Base-by-base conservation (phyloP, 805 yeast genomes). In the Sugiyamaella boreocaroliniensis region DNA sequence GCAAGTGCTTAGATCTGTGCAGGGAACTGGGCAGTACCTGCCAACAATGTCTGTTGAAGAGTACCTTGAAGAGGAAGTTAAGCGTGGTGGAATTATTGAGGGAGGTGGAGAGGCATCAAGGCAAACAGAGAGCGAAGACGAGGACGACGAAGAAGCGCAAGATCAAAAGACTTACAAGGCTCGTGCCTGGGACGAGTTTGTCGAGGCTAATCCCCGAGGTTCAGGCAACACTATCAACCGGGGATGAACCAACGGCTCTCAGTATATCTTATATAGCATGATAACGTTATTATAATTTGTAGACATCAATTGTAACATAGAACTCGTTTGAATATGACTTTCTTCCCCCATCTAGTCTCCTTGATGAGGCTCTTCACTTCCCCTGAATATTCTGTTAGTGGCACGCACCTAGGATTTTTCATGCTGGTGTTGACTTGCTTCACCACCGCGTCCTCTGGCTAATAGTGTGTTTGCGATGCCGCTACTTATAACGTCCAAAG, bases 11-110 rank as follows among this genome's bases (percentile, higher is more conserved):
- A 71, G 75, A 32, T 79, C 83, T 61, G 97, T 90, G 0, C 81
- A 79, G 60, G 97, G 97, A 1, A 88, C 95, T 1, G 99, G 97
- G 0, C 97, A 93, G 68, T 81, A 77, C 22, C 74, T 92, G 29
- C 99, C 99, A 1, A 88, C 97, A 0, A 88, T 93, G 93, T 75
- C 96, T 0, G 89, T 93, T 0, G 99, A 93, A 58, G 97, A 93
- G 61, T 83, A 86, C 55, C 72, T 93, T 49, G 95, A 89, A 47
- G 81, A 88, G 60, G 99, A 93, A 65, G 73, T 86, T 56, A 82
- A 82, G 16, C 82, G 86, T 61, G 97, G 97, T 1, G 90, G 92
- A 52, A 85, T 90, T 76, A 60, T 68, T 16, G 56, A 64, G 46
- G 72, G 72, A 1, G 61, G 61, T 9, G 68, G 65, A 9, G 56